These are phyloP conservation scores for Plasmodium berghei DNA, from an alignment of 169 alveolate genomes.

Conservation along the genomic window DNA sequence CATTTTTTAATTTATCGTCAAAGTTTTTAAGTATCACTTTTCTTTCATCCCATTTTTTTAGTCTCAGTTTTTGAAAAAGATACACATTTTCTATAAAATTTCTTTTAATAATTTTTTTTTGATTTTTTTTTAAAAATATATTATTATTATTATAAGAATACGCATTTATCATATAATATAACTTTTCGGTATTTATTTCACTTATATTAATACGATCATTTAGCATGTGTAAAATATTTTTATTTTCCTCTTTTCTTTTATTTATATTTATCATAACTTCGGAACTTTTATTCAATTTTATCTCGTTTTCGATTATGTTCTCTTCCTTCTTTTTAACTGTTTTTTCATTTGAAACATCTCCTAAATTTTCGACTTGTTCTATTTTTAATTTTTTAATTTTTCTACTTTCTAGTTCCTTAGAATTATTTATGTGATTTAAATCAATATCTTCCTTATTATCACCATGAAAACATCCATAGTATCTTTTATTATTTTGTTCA, in stretches of 20 bases:
- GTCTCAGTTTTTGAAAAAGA: neutral
- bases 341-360: neutral
- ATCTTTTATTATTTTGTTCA: conserved; percentile 12
- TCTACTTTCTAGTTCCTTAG: neutral
- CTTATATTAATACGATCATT: conserved; percentile 1
- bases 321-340: conserved; percentile 14
- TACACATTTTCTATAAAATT: conserved; percentile 21
- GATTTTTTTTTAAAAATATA: conserved; percentile 20
- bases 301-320: too few relatives aligned
- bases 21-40: neutral
- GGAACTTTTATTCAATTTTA: neutral
- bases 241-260: neutral
- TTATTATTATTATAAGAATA: conserved; percentile 28
- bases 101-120: conserved; percentile 7
- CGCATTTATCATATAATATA: conserved; percentile 29
- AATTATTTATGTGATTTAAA: neutral
- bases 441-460: neutral
- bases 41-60: neutral
- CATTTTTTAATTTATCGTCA: neutral
- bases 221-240: neutral
- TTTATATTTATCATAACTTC: neutral
- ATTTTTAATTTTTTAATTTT: neutral
- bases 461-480: neutral
- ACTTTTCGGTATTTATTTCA: conserved; percentile 20
- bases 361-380: neutral